phyloP scores from a whole-genome alignment of 257 asterid species.

The Solanum tarijense region DNA sequence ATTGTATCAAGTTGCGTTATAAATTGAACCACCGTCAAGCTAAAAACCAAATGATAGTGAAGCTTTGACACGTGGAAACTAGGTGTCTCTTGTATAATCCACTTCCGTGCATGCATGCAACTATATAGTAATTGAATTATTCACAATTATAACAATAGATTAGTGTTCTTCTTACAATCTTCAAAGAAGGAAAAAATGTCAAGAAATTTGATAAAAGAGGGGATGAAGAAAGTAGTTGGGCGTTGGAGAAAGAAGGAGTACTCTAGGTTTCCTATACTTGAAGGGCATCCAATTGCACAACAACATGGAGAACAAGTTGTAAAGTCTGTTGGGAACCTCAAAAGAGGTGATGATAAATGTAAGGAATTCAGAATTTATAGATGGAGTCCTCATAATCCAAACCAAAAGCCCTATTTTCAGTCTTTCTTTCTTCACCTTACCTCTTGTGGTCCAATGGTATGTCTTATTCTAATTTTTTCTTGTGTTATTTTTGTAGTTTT shows the following conservation, averaged over 20 bases:
- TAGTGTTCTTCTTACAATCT: neutral
- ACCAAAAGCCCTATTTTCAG: slow-evolving; percentile 49
- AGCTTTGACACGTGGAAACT: slow-evolving; percentile 17
- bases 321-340: slow-evolving; percentile 16
- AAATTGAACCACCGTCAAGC: neutral
- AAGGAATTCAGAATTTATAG: slow-evolving; percentile 69
- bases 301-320: slow-evolving; percentile 41
- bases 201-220: slow-evolving; percentile 26
- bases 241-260: slow-evolving; percentile 5
- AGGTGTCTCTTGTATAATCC: slow-evolving; percentile 9
- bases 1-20: neutral
- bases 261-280: slow-evolving; percentile 29
- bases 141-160: neutral
- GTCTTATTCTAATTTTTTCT: neutral
- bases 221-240: slow-evolving; percentile 13
- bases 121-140: no score
- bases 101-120: neutral
- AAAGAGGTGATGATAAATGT: neutral
- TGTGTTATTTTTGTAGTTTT: neutral
- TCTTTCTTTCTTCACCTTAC: slow-evolving; percentile 49
- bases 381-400: slow-evolving; percentile 55
- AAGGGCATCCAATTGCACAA: slow-evolving; percentile 46
- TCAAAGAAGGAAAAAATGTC: slow-evolving; percentile 4
- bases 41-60: neutral
- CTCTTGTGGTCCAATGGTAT: slow-evolving; percentile 66